Percentiles rank a stretch among this genome's conserved stretches.
Conservation (phyloP, 768 basidiomycete genomes). For the Lactarius trivialis region DNA sequence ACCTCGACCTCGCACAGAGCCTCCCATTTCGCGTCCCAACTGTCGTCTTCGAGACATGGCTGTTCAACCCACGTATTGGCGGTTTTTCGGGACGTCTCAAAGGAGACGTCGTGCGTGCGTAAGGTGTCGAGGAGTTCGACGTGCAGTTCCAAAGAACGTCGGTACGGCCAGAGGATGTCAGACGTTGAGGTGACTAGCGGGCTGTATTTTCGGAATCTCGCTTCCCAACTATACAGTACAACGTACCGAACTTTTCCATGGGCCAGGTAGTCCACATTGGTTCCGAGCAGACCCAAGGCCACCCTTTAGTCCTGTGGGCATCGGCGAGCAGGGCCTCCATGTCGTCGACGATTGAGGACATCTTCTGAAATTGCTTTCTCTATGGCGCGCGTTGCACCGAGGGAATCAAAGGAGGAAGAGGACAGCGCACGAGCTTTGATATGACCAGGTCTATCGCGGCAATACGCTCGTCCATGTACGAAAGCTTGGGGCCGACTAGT, state of each 20-base stretch:
- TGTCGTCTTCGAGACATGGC: slow-evolving; percentile 54
- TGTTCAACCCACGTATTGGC: slow-evolving; percentile 67
- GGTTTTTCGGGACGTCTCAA: slow-evolving; percentile 59
- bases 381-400: slow-evolving; percentile 26
- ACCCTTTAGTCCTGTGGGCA: slow-evolving; percentile 65
- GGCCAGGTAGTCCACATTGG: slow-evolving; percentile 82
- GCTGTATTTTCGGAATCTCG: background rate
- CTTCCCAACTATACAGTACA: background rate
- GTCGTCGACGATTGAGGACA: slow-evolving; percentile 56
- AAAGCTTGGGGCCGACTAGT: slow-evolving; percentile 60
- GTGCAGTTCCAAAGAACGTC: slow-evolving; percentile 56
- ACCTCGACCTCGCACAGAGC: slow-evolving; percentile 73
- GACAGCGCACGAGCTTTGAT: slow-evolving; percentile 53
- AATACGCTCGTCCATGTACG: slow-evolving; percentile 60
- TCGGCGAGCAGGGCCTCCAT: slow-evolving; percentile 61
- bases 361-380: slow-evolving; percentile 66
- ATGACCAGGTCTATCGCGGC: slow-evolving; percentile 51
- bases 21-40: slow-evolving; percentile 72
- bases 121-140: slow-evolving; percentile 49
- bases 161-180: slow-evolving; percentile 54
- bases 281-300: slow-evolving; percentile 62
- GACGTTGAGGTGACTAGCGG: slow-evolving; percentile 48
- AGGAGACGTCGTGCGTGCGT: slow-evolving; percentile 59
- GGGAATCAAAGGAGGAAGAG: background rate
- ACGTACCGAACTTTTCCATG: slow-evolving; percentile 67